Conservation (phyloP, 2,329 filamentous ascomycete genomes). For the Alternaria arbusti region DNA sequence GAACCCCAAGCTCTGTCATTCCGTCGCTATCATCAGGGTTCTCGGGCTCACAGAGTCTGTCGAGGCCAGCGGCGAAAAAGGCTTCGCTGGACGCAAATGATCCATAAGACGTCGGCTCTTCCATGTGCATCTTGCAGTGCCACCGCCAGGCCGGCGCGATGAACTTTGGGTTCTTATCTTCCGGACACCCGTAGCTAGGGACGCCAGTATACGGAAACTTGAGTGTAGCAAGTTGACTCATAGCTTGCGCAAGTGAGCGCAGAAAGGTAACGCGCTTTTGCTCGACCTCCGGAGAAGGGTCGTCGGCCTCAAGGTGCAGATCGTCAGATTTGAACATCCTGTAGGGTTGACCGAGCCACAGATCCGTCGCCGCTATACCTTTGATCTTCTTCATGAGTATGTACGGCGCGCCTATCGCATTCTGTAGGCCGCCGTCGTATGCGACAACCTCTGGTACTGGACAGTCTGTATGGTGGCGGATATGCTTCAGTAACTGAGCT, state of each 20-base stretch:
- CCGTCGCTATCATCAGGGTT: neutral
- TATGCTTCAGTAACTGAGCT: constrained; percentile 14
- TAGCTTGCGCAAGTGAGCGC: constrained; percentile 13
- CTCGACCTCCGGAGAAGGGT: neutral
- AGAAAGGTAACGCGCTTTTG: constrained; percentile 20
- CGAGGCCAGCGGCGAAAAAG: constrained; percentile 2
- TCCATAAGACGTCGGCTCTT: neutral
- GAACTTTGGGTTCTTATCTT: neutral
- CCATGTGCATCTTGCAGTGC: neutral
- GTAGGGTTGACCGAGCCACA: constrained; percentile 18
- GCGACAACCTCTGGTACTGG: constrained; percentile 22
- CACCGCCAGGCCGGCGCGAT: neutral
- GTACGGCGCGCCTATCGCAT: constrained; percentile 22
- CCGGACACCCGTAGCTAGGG: constrained; percentile 1
- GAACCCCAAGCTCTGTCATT: neutral
- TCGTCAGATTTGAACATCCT: neutral
- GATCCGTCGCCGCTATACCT: constrained; percentile 12
- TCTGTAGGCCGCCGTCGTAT: constrained; percentile 17
- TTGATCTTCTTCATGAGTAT: constrained; percentile 22
- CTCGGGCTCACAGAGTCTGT: neutral
- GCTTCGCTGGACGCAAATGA: constrained; percentile 5
- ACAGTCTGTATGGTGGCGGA: constrained; percentile 9
- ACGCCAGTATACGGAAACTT: constrained; percentile 19
- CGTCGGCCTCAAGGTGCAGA: neutral
- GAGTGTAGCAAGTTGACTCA: constrained; percentile 12